Conservation (phyloP, 1,284 basidiomycete genomes). For the Cryptococcus floricola region DNA sequence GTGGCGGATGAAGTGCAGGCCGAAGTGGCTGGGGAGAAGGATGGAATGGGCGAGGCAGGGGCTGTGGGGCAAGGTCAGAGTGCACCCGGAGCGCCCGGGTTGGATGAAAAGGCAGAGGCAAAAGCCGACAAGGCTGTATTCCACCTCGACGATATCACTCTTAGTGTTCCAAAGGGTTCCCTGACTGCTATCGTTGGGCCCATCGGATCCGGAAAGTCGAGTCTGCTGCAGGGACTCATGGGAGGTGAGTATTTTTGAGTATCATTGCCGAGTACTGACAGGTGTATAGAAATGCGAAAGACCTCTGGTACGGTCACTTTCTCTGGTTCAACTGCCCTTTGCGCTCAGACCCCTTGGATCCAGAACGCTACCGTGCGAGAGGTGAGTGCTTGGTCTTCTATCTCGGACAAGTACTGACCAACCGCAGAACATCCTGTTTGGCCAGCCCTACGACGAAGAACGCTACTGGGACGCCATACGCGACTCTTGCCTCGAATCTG, state of each 20-base stretch:
- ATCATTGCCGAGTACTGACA: constrained; percentile 36
- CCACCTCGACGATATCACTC: constrained; percentile 58
- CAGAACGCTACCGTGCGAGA: constrained; percentile 66
- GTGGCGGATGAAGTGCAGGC: constrained; percentile 29
- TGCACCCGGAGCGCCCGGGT: constrained; percentile 1
- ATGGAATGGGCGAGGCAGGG: constrained; percentile 24
- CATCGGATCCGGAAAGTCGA: constrained; percentile 65
- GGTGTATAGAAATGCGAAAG: constrained; percentile 62
- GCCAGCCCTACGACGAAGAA: constrained; percentile 70
- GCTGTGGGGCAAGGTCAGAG: constrained; percentile 14
- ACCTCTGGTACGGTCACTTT: constrained; percentile 60
- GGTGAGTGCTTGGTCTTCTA: constrained; percentile 7
- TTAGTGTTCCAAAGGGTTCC: constrained; percentile 66
- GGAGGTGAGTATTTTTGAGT: constrained; percentile 58
- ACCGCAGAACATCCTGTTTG: constrained; percentile 77
- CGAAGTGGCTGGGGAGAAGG: constrained; percentile 26
- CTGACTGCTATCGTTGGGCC: constrained; percentile 74
- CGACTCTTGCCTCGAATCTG: constrained; percentile 70
- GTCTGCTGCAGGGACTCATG: constrained; percentile 61
- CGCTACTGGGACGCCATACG: constrained; percentile 71
- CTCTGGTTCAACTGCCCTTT: constrained; percentile 67
- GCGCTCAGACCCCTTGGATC: constrained; percentile 75
- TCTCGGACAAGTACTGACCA: not conserved
- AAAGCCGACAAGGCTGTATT: constrained; percentile 53
- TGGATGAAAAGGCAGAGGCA: constrained; percentile 1